Evolutionary conservation across 2,329 filamentous ascomycete genomes (phyloP).

Genomic region (Hirsutella thompsonii): DNA sequence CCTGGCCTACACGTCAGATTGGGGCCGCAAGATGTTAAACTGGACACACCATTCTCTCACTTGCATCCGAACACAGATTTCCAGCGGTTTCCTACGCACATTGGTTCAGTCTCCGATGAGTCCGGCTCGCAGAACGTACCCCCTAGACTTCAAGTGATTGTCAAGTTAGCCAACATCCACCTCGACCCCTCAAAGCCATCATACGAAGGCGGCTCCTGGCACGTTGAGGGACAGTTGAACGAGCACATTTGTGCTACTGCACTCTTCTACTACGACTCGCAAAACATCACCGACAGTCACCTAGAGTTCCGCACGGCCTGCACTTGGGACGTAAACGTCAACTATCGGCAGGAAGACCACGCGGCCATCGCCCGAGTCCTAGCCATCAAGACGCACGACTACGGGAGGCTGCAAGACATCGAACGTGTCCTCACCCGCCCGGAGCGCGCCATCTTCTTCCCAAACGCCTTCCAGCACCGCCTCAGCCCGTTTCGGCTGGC

Average conservation of each 20-base stretch:
- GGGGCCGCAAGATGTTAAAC: conserved; percentile 10
- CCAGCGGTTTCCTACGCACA: too few relatives aligned
- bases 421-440: conserved; percentile 32
- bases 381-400: conserved; percentile 13
- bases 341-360: too few relatives aligned
- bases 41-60: conserved; percentile 15
- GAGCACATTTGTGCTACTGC: conserved; percentile 52
- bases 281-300: conserved; percentile 42
- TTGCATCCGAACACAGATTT: too few relatives aligned
- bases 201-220: conserved; percentile 41
- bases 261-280: conserved; percentile 46
- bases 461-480: conserved; percentile 38
- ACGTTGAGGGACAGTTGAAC: conserved; percentile 42
- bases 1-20: not conserved
- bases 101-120: too few relatives aligned
- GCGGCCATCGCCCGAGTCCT: conserved; percentile 22
- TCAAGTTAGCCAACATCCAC: conserved; percentile 49
- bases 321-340: conserved; percentile 18
- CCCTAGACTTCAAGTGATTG: conserved; percentile 42
- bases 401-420: conserved; percentile 26
- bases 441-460: conserved; percentile 41
- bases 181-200: conserved; percentile 43
- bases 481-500: conserved; percentile 37
- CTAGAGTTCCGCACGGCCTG: conserved; percentile 36
- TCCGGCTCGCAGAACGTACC: too few relatives aligned